Percentiles rank a stretch among this genome's conserved stretches.
phyloP scores from a whole-genome alignment of 2,329 filamentous ascomycete genomes.

The Parastagonospora avenae region DNA sequence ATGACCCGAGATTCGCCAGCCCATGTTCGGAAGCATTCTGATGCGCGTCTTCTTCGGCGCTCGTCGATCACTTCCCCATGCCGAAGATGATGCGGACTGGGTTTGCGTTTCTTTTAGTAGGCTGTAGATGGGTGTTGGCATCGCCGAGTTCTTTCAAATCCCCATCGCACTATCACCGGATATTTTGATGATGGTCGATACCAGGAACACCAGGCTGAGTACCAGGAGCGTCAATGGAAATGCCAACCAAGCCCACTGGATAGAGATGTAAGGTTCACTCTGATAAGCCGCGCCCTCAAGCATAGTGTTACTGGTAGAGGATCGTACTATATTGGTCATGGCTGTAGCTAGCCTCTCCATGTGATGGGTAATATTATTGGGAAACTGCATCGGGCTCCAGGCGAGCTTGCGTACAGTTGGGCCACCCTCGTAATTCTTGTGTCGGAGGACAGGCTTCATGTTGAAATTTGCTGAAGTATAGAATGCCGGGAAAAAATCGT shows the following conservation, averaged over 20 bases:
- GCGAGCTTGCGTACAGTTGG: neutral
- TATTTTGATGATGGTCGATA: slow-evolving; percentile 27
- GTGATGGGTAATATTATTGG: slow-evolving; percentile 25
- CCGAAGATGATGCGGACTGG: slow-evolving; percentile 3
- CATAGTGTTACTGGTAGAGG: slow-evolving; percentile 3
- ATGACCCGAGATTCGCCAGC: slow-evolving; percentile 21
- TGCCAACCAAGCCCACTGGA: slow-evolving; percentile 32
- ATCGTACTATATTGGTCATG: slow-evolving; percentile 26
- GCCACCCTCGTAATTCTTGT: neutral
- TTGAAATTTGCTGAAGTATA: neutral
- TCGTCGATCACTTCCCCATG: neutral
- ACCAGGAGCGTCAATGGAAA: slow-evolving; percentile 29
- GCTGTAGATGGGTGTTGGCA: slow-evolving; percentile 35
- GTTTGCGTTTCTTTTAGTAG: slow-evolving; percentile 24
- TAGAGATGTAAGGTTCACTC: slow-evolving; percentile 10
- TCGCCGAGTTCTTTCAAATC: slow-evolving; percentile 40
- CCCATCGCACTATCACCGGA: slow-evolving; percentile 12
- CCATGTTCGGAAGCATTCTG: slow-evolving; percentile 8
- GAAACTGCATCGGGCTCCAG: slow-evolving; percentile 13
- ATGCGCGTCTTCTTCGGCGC: slow-evolving; percentile 9
- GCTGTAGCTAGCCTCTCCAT: slow-evolving; percentile 21
- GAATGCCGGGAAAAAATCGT: slow-evolving; percentile 12
- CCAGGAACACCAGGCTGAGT: slow-evolving; percentile 29
- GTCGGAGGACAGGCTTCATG: neutral
- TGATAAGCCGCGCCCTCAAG: slow-evolving; percentile 12